Evolutionary conservation across 2,329 filamentous ascomycete species (phyloP), one percentile per base, ranked within the genome.

Genomic region (Cladosporium sp.): DNA sequence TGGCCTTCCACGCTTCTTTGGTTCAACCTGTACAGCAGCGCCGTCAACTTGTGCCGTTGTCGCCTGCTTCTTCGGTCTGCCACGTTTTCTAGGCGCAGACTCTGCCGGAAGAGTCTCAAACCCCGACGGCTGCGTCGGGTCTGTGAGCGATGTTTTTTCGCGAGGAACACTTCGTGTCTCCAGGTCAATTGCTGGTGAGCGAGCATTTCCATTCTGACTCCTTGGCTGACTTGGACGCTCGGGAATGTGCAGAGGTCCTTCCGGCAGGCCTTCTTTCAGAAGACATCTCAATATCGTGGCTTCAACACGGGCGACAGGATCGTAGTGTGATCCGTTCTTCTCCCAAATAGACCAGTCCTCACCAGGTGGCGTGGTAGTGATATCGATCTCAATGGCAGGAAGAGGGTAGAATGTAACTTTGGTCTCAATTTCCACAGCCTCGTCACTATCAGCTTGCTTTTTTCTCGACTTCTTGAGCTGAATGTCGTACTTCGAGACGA

Each of bases 321-420:
- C 64, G 29, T 67, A 70, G 5, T 54, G 56, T 0, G 58, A 58
- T 13, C 60, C 57, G n/a, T 62, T 57, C 16, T 66, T 63, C 7
- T 59, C 62, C 35, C 63, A 62, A 13, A 62, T 58, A 18, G 50
- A 47, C 58, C 60, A 62, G 50, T 62, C 57, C 25, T 65, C 62
- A 7, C 55, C 57, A 0, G 48, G 35, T 16, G 62, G 58, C 16
- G 54, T 35, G 9, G 9, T 27, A 25, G 33, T 52, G 13, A 61
- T 47, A 43, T 62, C 53, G 27, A 61, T 58, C 8, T 58, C 52
- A 7, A 65, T 63, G 3, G 70, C 50, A 3, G 53, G 53, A 19
- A 65, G 61, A 1, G 70, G 67, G 3, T 61, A 62, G 51, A 70
- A 72, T 1, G 58, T 66, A 15, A 73, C 55, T 40, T 69, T 71